Base-by-base conservation (phyloP, 2,329 filamentous ascomycete genomes). In the Drechslerella stenobrocha region DNA sequence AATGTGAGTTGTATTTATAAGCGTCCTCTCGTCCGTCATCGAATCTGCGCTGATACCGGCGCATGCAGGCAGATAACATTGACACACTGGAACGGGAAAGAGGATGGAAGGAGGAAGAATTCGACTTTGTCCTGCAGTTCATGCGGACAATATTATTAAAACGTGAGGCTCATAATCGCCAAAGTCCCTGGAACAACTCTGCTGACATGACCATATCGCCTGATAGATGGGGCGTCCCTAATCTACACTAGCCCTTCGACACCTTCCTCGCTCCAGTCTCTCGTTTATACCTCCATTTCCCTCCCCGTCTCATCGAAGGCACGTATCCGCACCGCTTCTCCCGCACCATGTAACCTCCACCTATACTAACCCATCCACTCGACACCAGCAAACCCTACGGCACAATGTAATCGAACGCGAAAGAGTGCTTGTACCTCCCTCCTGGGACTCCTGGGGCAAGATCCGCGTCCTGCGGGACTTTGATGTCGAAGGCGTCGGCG, bases 401-500 rank as follows among this genome's bases (percentile, higher is more conserved):
- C 88, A 91, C 75, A 95, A 96, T 73, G 88, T 95, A 67, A 93
- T 95, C 71, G 93, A 93, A 77, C 83, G 92, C 65, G 91, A 96
- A 76, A 95, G 95, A 80, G 91, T 98, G 56, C 81, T 96, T 3
- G 88, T 98, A 0, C 92, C 92, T 1, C 88, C 91, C 13, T 96
- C 96, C 76, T 98, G 93, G 93, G 93, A 98, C 77, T 96, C 91
- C 0, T 96, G 90, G 89, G 91, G 90, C 65, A 98, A 97, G 78
- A 96, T 98, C 66, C 83, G 92, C 40, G 90, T 97, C 44, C 80
- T 97, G 24, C 84, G 90, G 55, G 93, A 96, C 74, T 97, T 97
- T 73, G 90, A 97, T 71, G 89, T 95, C 20, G 93, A 98, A 78
- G 83, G 83, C 11, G 82, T 95, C 42, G 93, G 89, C 73, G 83